Evolutionary conservation across 176 grass and related monocot species (phyloP), one percentile per base, ranked within the genome.

Genomic region (Oryza longistaminata): DNA sequence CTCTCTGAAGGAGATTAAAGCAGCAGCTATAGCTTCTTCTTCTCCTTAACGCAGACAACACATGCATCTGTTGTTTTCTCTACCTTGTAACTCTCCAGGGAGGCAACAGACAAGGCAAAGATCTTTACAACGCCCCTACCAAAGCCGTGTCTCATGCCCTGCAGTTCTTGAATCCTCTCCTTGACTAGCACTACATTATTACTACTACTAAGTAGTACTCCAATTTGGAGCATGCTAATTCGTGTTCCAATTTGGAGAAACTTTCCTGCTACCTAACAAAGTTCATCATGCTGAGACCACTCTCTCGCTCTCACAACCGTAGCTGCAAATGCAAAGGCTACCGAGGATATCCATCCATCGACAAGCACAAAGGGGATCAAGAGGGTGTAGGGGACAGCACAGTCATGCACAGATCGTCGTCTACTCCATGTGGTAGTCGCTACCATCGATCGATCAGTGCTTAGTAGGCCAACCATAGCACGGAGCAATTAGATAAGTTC

Each of bases 401-500:
- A 85, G 82, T 80, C 64, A 61, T 33, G 65, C 0, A 48, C 42
- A 43, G 9, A 43, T 43, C 42, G 42, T 83, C 34, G 68, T 61
- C 12, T 45, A 45, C 11, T 86, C 25, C 83, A 82, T 90, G 88
- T 90, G 78, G 78, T 86, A 44, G 88, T 81, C 85, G 80, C 80
- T 26, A 86, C 78, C 53, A 73, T 46, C 82, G 48, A 73, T 46
- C 82, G 48, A 64, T 87, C 78, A 11, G 31, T 65, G 68, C 24
- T 46, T 21, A 74, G 26, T 83, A 78, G 78, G 60, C 72, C 83
- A 82, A 48, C 65, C 50, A 50, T 50, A 72, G 33, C 48, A 75
- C 62, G 39, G 21, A 48, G 86, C 4, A 53, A 70, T 76, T 75
- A 75, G 64, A 82, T 77, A 64, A 81, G 86, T 44, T 70, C 78